Base-by-base conservation (phyloP, 257 asterid genomes). In the Salvia splendens region DNA sequence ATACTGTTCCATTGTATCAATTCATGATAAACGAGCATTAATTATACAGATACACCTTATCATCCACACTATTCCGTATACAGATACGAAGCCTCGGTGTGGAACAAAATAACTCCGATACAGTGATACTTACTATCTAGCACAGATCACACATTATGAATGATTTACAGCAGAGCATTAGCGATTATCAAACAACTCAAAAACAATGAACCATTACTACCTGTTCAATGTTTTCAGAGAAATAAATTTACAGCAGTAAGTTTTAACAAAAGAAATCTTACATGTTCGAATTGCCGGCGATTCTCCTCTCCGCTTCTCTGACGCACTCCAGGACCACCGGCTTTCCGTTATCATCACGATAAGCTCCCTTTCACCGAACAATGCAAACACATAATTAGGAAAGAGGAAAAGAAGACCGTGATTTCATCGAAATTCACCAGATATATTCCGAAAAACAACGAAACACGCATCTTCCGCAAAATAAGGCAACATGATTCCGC, bases 311-410 rank as follows among this genome's bases (percentile, higher is more conserved):
- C 38, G 99, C 99, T 82, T 94, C 99, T 67, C 97, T 78, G 50
- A 94, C 99, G 75, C 99, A 94, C 57, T 88, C 95, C 77, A 94
- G 81, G 62, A 94, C 99, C 80, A 94, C 97, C 16, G 99, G 99
- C 63, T 88, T 94, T 48, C 99, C 99, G 14, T 84, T 84, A 75
- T 94, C 89, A 66, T 94, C 97, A 9, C 99, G 95, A 70, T 94
- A 94, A 10, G 99, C 99, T 28, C 99, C 99, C 99, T 85, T 12
- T 6, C 50, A 62, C 43, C 47, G 4, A 14, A 60, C 49, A 41
- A 51, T 16, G 52, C 20, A 49, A 35, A 41, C 5, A 12, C 33
- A 64, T n/a, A 17, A 48, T 46, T 43, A 61, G 65, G 11, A n/a
- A n/a, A 15, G 8, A 0, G n/a, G 15, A 8, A 48, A 24, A 24